Evolutionary conservation across 345 rosid species (phyloP).

Genomic region (Eucalyptus regnans): DNA sequence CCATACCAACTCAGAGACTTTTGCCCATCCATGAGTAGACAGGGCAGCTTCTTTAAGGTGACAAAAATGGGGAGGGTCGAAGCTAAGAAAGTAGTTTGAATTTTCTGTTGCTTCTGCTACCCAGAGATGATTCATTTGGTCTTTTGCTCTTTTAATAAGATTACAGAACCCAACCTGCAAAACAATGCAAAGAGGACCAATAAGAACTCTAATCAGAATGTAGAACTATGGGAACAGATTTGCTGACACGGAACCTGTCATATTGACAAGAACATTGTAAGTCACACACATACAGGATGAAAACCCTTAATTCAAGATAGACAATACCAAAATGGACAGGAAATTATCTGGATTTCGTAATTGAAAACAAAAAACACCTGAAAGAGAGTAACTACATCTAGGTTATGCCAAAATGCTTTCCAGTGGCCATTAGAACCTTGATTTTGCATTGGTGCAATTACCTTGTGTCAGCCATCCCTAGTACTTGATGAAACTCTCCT

Average conservation of each 20-base stretch:
- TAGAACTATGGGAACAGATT: not conserved
- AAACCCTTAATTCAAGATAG: not conserved
- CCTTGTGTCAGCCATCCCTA: not conserved
- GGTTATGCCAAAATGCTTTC: not conserved
- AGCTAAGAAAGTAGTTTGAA: slow-evolving; percentile 41
- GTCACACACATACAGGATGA: not conserved
- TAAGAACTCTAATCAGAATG: not conserved
- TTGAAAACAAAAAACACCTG: not conserved
- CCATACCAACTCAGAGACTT: slow-evolving; percentile 39
- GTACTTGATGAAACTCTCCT: not conserved
- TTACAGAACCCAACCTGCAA: slow-evolving; percentile 78
- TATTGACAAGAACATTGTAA: not conserved
- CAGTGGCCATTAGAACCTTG: not conserved
- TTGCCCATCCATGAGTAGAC: slow-evolving; percentile 55
- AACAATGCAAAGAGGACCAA: not conserved
- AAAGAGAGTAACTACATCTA: not conserved
- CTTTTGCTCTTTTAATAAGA: slow-evolving; percentile 73
- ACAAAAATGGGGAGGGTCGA: slow-evolving; percentile 27
- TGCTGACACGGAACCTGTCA: not conserved
- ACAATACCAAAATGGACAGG: not conserved
- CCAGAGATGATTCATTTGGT: slow-evolving; percentile 56
- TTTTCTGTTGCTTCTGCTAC: slow-evolving; percentile 86
- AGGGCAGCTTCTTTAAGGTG: slow-evolving; percentile 57
- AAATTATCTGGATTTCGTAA: not conserved
- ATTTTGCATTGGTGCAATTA: not conserved